These are phyloP conservation scores for Aspergillus neotritici DNA, from an alignment of 2,329 filamentous ascomycete species.

Conservation along the genomic window DNA sequence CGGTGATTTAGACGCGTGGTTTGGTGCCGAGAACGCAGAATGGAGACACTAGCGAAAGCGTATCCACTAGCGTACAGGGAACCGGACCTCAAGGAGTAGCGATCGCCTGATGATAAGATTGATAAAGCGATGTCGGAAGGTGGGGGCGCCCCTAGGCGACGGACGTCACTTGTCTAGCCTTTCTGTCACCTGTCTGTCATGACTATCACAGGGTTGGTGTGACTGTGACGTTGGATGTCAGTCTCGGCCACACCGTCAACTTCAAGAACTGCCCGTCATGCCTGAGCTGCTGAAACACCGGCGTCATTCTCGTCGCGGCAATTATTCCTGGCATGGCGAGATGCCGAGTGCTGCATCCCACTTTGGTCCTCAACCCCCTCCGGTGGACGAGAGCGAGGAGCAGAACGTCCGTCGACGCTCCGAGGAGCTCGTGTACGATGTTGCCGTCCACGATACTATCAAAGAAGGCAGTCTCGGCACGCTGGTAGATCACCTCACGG, in stretches of 20 bases:
- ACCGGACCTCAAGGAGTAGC: background rate
- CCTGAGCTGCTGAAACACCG: no score
- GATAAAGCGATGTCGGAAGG: constrained; percentile 7
- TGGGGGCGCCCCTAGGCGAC: no score
- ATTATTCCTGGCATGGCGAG: no score
- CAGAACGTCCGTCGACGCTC: background rate
- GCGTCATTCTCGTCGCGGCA: no score
- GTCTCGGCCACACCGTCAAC: no score
- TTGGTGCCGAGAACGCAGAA: background rate
- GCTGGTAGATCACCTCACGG: constrained; percentile 83
- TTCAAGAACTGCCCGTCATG: no score
- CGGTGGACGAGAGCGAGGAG: background rate
- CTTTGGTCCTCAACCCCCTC: background rate
- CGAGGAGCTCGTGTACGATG: constrained; percentile 10
- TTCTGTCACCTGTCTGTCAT: background rate
- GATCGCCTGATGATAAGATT: constrained; percentile 8
- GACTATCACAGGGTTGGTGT: background rate
- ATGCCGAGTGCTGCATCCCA: no score
- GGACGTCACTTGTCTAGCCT: background rate
- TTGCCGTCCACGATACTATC: constrained; percentile 9
- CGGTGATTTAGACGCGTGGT: no score
- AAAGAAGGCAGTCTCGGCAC: constrained; percentile 66
- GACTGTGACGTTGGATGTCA: no score
- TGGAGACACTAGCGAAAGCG: no score
- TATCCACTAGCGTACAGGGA: background rate